Base-by-base conservation (phyloP, 805 yeast genomes). In the Clavispora vitiphila region DNA sequence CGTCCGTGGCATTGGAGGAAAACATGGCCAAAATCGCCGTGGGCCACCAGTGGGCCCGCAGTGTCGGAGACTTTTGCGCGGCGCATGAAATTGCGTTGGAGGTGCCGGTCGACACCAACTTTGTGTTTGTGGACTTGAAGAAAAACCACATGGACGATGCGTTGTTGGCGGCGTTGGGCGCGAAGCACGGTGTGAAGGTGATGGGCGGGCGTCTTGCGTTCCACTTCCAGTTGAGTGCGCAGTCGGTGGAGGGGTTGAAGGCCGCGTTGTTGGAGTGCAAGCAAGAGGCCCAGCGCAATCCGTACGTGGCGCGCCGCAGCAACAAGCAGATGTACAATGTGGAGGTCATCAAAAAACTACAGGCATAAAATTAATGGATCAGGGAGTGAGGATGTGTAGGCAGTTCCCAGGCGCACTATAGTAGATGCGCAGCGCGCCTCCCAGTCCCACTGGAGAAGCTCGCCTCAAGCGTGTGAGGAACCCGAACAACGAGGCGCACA, bases 81-180 rank as follows among this genome's bases (percentile, higher is more conserved):
- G 60, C 63, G 27, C 55, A 78, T 37, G 83, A 81, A 9, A 75
- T 85, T 42, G 62, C 69, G 22, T 64, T 86, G 46, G 83, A 78
- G 55, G 69, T 77, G n/a, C 96, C 96, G 3, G 83, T 80, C 3
- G 81, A 89, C 47, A 84, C 96, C 10, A 88, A 83, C 58, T 87
- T 90, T 61, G 89, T 90, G 34, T 86, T 86, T 55, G 54, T 86
- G 39, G 91, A 89, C 58, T 62, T 78, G 43, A 55, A 50, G 45
- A 61, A 61, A 29, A 76, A 76, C 49, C 68, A 68, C 39, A 75
- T 88, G 61, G 77, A 82, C 56, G 78, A 81, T 21, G 73, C 63
- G 15, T 68, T 70, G 23, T 63, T 86, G 43, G 71, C 70, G 20
- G 71, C 73, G 50, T 64, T 73, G 44, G 87, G 83, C 44, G 60